These are phyloP conservation scores for Talaromyces nanjingensis DNA, from an alignment of 495 filamentous ascomycete genomes.

Conservation along the genomic window DNA sequence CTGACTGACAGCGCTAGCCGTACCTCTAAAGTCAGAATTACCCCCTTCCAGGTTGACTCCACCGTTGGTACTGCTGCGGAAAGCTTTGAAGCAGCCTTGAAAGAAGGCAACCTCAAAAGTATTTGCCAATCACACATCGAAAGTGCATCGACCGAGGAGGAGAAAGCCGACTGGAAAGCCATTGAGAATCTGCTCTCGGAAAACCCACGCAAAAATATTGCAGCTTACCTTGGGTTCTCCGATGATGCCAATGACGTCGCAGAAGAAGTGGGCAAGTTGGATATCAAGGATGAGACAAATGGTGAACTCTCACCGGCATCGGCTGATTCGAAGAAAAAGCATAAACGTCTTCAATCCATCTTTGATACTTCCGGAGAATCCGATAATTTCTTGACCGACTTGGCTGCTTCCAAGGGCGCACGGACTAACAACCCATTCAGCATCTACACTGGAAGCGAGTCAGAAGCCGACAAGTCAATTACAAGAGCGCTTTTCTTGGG, in stretches of 20 bases:
- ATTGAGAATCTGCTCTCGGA: conserved; percentile 80
- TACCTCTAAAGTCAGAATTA: conserved; percentile 75
- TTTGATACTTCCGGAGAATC: conserved; percentile 72
- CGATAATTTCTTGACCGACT: conserved; percentile 72
- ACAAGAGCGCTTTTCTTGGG: conserved; percentile 83
- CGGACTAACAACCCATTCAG: conserved; percentile 84
- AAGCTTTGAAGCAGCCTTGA: conserved; percentile 76
- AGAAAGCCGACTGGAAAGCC: conserved; percentile 92
- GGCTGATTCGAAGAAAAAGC: conserved; percentile 38
- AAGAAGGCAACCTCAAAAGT: conserved; percentile 64
- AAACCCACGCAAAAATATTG: conserved; percentile 70
- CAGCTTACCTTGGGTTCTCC: conserved; percentile 82
- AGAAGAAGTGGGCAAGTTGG: conserved; percentile 41
- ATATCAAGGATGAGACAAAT: conserved; percentile 43
- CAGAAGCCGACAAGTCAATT: conserved; percentile 75
- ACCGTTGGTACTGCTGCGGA: conserved; percentile 76
- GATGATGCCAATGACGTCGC: conserved; percentile 47
- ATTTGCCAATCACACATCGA: conserved; percentile 78
- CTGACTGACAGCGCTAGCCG: conserved; percentile 52
- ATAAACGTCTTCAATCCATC: conserved; percentile 68
- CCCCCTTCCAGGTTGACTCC: conserved; percentile 80
- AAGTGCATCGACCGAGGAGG: conserved; percentile 71
- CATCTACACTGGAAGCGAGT: conserved; percentile 72
- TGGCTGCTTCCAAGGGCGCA: conserved; percentile 69
- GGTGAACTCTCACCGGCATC: conserved; percentile 37